Conservation (phyloP, 2,329 filamentous ascomycete genomes). For the Bimuria novae-zelandiae region DNA sequence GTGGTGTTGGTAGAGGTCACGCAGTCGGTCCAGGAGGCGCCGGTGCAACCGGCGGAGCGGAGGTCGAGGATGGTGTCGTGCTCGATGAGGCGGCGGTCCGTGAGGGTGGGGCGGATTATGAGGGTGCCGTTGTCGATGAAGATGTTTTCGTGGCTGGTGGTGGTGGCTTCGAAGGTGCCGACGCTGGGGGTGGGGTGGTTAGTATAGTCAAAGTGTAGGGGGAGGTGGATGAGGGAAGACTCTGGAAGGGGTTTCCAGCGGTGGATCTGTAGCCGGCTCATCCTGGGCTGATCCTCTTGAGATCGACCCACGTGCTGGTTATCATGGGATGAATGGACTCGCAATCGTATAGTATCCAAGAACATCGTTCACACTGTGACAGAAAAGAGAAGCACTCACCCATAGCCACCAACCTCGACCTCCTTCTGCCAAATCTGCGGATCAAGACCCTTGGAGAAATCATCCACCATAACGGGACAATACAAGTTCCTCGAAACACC, state of each 20-base stretch:
- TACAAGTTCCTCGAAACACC: conserved; percentile 77
- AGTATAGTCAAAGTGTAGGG: background rate
- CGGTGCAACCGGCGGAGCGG: conserved; percentile 69
- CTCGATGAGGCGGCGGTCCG: conserved; percentile 68
- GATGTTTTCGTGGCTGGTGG: conserved; percentile 72
- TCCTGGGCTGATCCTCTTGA: background rate
- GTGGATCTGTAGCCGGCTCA: background rate
- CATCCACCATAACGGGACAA: conserved; percentile 69
- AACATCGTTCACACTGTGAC: background rate
- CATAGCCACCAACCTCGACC: conserved; percentile 74
- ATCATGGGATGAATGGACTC: background rate
- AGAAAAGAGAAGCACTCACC: conserved; percentile 58
- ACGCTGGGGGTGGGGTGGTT: conserved; percentile 60
- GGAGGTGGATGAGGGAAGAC: background rate
- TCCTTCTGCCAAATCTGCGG: conserved; percentile 72
- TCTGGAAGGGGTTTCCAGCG: background rate
- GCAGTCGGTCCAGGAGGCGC: conserved; percentile 63
- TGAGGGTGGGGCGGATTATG: conserved; percentile 76
- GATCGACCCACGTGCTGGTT: background rate
- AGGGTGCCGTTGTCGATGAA: conserved; percentile 69
- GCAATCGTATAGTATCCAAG: background rate
- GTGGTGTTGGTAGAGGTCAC: conserved; percentile 75
- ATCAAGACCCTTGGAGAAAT: conserved; percentile 65
- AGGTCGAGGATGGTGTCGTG: conserved; percentile 72
- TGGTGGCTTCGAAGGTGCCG: conserved; percentile 81